Conservation (phyloP, 352 stramenopile genomes). For the Globisporangium ultimum region DNA sequence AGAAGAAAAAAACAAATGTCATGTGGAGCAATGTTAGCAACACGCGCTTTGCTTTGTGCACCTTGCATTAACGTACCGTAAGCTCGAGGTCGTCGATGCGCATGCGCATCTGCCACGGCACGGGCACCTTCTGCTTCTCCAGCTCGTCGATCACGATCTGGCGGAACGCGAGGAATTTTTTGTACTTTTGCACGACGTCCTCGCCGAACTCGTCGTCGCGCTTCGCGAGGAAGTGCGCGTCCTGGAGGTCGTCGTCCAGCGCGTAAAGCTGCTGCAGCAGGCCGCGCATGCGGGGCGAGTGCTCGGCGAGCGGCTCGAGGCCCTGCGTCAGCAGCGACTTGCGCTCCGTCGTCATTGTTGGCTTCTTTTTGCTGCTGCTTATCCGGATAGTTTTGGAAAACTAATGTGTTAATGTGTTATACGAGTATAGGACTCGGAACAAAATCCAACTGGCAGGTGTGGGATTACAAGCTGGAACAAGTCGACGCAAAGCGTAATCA, state of each 20-base stretch:
- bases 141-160: constrained; percentile 47
- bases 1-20: neutral
- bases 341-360: constrained; percentile 10
- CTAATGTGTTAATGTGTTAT: too few species aligned
- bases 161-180: constrained; percentile 44
- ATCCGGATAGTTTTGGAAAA: too few species aligned
- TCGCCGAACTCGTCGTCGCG: constrained; percentile 64
- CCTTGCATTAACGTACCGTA: constrained; percentile 37
- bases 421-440: too few species aligned
- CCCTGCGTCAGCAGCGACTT: constrained; percentile 46
- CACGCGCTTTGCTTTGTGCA: neutral
- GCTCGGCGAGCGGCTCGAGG: constrained; percentile 28
- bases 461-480: neutral
- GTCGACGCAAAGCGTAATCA: constrained; percentile 5
- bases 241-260: constrained; percentile 55
- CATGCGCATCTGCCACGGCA: constrained; percentile 69
- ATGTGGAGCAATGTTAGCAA: neutral
- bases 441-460: constrained; percentile 9
- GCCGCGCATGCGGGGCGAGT: constrained; percentile 24
- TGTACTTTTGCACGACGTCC: constrained; percentile 58
- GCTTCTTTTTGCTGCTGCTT: neutral
- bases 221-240: constrained; percentile 47
- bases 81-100: constrained; percentile 81
- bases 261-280: constrained; percentile 39
- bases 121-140: constrained; percentile 31